Conservation (phyloP, 2,329 filamentous ascomycete species). For the Aspergillus neoniger region DNA sequence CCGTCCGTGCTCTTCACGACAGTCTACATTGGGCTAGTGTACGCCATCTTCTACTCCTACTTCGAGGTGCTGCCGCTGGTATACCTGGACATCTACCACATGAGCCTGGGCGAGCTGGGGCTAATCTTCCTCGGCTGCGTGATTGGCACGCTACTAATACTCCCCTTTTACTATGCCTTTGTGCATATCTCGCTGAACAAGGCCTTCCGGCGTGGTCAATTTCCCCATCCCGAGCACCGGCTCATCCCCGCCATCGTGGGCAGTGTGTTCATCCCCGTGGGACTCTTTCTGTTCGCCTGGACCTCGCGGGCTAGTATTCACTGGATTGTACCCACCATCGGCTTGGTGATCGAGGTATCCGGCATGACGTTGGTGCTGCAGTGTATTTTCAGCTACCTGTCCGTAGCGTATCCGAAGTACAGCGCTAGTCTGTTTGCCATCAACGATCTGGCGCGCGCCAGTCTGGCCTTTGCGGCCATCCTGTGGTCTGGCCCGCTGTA, state of each 20-base stretch:
- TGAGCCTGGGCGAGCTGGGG: neutral
- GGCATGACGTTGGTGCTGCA: constrained; percentile 16
- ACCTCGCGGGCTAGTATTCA: constrained; percentile 48
- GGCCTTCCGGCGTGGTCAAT: neutral
- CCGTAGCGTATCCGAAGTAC: constrained; percentile 28
- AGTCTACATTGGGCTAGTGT: constrained; percentile 3
- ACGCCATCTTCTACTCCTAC: constrained; percentile 11
- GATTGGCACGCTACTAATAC: neutral
- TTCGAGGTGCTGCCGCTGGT: constrained; percentile 1
- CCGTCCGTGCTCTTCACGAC: constrained; percentile 6
- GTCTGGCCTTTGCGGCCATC: neutral
- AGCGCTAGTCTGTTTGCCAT: constrained; percentile 28
- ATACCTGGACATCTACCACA: neutral
- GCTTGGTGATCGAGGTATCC: neutral
- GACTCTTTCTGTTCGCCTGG: constrained; percentile 46
- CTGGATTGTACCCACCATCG: constrained; percentile 43
- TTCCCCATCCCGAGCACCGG: neutral
- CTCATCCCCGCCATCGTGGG: constrained; percentile 2
- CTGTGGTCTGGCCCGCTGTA: neutral
- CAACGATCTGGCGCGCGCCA: constrained; percentile 20
- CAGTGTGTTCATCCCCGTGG: neutral
- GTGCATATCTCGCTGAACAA: neutral
- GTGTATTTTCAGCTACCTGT: constrained; percentile 30
- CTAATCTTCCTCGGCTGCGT: neutral
- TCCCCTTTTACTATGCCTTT: neutral